A percentile compares a stretch with the other conserved stretches of the same genome.
These are phyloP conservation scores for Sarcocystis neurona DNA, from an alignment of 169 alveolate species.

Conservation along the genomic window DNA sequence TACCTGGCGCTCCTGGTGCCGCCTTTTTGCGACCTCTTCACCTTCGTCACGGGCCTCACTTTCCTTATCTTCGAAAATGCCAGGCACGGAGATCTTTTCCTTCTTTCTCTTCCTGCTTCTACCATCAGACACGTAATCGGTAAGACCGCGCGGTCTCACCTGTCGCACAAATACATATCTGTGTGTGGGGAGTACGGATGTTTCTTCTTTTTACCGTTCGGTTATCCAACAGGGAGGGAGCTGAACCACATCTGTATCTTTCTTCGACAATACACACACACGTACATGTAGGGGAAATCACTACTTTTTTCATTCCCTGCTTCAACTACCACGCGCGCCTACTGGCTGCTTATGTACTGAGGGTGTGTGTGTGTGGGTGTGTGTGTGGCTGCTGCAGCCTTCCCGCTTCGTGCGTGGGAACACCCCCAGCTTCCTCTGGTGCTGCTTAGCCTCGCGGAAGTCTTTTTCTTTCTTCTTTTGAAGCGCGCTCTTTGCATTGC, in stretches of 20 bases:
- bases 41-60: neutral
- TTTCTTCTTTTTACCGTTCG: no score
- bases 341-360: no score
- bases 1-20: neutral
- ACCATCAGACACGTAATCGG: neutral
- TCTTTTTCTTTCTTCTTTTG: neutral
- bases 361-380: no score
- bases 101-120: conserved; percentile 25
- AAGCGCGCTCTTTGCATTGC: neutral
- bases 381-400: conserved; percentile 17
- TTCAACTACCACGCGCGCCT: no score
- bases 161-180: no score
- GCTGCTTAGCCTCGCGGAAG: neutral
- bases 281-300: no score
- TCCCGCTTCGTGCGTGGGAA: conserved; percentile 20
- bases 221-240: no score
- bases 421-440: neutral
- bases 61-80: neutral
- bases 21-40: conserved; percentile 2
- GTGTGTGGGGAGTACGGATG: no score
- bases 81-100: neutral
- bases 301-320: no score
- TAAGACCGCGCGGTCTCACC: no score
- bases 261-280: no score
- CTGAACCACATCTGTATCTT: no score